Evolutionary conservation across 2,329 filamentous ascomycete genomes (phyloP), one percentile per base, ranked within the genome.

Genomic region (Reticulascus tulasneorum): DNA sequence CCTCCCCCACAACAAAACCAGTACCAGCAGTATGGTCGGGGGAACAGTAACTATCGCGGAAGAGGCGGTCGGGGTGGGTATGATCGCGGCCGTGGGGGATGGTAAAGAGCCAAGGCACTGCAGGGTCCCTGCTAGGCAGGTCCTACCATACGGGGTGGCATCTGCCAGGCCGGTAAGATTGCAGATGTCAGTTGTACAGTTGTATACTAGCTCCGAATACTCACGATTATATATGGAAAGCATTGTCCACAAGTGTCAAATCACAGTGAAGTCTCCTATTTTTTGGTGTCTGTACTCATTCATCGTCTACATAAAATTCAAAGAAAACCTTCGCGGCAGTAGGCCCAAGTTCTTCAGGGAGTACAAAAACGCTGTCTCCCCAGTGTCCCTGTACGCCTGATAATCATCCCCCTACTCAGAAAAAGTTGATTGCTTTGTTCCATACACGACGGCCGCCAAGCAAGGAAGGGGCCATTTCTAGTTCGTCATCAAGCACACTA

Each of bases 261-360:
- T 31, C n/a, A n/a, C n/a, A n/a, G 28, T 27, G 29, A 29, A 33
- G 33, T 26, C n/a, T n/a, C n/a, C n/a, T n/a, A n/a, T n/a, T n/a
- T n/a, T n/a, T n/a, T n/a, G n/a, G 29, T 35, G 35, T 29, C 44
- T 37, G 37, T 46, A 34, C 38, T 44, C 33, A 41, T 46, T 37
- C 44, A 45, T 37, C 29, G 32, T 46, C 44, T 44, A 42, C 29
- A 34, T 35, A 42, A 27, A 35, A 44, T 33, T 24, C 24, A 34
- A 35, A 27, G 33, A 21, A 30, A 31, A 33, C 39, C 31, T 22
- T 35, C 30, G 11, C 26, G 23, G 12, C 12, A 21, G 33, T 26
- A 23, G 28, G 16, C 11, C 18, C 36, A 23, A 23, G 23, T 34
- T 28, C 28, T 17, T 27, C 30, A 20, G 26, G 28, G 17, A 16